These are phyloP conservation scores for Polyporus tsugae DNA, from an alignment of 1,284 basidiomycete genomes.

Conservation along the genomic window DNA sequence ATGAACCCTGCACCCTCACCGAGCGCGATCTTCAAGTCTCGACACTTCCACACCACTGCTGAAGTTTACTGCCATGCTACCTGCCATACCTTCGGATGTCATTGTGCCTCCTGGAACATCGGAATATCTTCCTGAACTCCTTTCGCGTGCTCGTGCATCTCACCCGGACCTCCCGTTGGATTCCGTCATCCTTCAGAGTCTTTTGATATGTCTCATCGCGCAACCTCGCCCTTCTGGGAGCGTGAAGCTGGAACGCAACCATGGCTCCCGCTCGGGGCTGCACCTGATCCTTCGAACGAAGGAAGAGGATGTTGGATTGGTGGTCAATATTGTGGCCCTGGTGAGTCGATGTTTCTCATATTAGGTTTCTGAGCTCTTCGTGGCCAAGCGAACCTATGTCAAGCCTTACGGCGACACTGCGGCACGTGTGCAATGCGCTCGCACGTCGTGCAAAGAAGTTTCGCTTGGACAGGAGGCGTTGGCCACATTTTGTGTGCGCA, in stretches of 20 bases:
- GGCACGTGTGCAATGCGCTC: not conserved
- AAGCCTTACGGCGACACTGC: too few relatives aligned
- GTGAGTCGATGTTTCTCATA: conserved; percentile 49
- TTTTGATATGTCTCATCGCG: conserved; percentile 70
- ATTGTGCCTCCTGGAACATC: conserved; percentile 51
- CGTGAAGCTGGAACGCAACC: conserved; percentile 20
- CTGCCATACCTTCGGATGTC: not conserved
- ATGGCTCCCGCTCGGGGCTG: conserved; percentile 14
- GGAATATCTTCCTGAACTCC: conserved; percentile 60
- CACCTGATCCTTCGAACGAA: conserved; percentile 62
- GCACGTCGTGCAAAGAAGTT: not conserved
- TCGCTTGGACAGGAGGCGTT: not conserved
- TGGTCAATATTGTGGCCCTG: conserved; percentile 60
- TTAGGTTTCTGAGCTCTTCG: not conserved
- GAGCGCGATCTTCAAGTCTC: not conserved
- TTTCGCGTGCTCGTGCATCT: conserved; percentile 53
- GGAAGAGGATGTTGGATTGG: conserved; percentile 65
- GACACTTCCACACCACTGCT: not conserved
- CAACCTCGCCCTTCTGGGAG: conserved; percentile 22
- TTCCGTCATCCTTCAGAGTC: conserved; percentile 67
- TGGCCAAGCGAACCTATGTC: not conserved
- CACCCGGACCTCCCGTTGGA: conserved; percentile 62
- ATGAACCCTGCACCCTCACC: not conserved
- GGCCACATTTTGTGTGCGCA: not conserved
- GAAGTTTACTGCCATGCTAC: not conserved